Percentiles rank a stretch among this genome's conserved stretches.
These are phyloP conservation scores for Cordyceps cateniannulata DNA, from an alignment of 2,329 filamentous ascomycete species.

Conservation along the genomic window DNA sequence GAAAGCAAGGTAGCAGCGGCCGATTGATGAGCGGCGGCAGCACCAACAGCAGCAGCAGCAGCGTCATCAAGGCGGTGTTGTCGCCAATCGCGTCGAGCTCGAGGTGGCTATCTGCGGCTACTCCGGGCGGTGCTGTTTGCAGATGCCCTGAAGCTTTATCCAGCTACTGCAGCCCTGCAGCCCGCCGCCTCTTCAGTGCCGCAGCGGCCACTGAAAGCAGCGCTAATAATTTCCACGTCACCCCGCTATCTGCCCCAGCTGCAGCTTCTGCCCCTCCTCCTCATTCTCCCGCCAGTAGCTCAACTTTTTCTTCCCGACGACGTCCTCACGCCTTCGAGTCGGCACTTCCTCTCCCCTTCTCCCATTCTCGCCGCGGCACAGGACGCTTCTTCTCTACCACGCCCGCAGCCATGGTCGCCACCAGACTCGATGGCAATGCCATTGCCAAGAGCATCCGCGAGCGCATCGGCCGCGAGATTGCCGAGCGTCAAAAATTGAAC, in stretches of 20 bases:
- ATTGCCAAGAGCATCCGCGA: slow-evolving; percentile 90
- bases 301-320: slow-evolving; percentile 4
- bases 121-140: not conserved
- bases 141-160: not conserved
- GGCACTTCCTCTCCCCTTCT: not conserved
- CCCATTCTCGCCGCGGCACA: slow-evolving; percentile 7
- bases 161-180: not conserved
- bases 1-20: not conserved
- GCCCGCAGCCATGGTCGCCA: slow-evolving; percentile 66
- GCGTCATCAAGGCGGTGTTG: not conserved
- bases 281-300: not conserved
- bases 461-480: slow-evolving; percentile 72
- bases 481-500: slow-evolving; percentile 72
- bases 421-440: slow-evolving; percentile 91
- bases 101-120: not conserved
- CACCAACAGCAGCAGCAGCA: not conserved
- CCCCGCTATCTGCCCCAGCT: slow-evolving; percentile 6
- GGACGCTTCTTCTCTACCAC: slow-evolving; percentile 43
- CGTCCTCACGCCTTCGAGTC: not conserved
- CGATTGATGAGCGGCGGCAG: not conserved
- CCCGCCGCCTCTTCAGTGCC: not conserved
- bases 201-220: not conserved
- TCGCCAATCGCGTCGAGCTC: not conserved
- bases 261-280: not conserved
- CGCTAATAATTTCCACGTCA: not conserved